phyloP scores from a whole-genome alignment of 306 rosid genomes.

The Cucurbita maxima region DNA sequence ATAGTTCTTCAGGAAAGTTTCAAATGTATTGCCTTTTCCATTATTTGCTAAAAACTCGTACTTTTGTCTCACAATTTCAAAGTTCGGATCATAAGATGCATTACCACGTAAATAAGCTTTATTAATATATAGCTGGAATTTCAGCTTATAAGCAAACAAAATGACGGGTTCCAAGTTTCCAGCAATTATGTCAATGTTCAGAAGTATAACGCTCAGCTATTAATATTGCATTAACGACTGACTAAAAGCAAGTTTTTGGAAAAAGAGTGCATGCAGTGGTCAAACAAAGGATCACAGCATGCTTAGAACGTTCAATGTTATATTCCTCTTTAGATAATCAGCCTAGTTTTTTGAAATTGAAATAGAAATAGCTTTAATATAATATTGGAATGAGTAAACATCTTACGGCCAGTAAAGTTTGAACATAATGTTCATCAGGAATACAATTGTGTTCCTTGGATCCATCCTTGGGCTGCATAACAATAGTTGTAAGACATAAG shows the following conservation, averaged over 20 bases:
- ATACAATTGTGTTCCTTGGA: slow-evolving; percentile 88
- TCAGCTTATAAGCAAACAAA: not conserved
- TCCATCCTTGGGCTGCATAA: slow-evolving; percentile 65
- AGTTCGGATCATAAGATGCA: not conserved
- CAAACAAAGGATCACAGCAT: not conserved
- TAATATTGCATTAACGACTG: not conserved
- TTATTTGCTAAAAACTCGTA: not conserved
- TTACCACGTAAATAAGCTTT: not conserved
- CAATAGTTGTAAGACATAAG: slow-evolving; percentile 8
- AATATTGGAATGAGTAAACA: slow-evolving; percentile 2
- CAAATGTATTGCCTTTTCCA: not conserved
- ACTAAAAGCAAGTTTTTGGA: not conserved
- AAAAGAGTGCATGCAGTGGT: not conserved
- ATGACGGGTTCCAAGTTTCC: not conserved
- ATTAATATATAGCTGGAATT: not conserved
- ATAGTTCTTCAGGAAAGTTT: not conserved
- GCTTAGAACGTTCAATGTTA: not conserved
- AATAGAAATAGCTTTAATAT: not conserved
- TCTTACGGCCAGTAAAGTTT: slow-evolving; percentile 82
- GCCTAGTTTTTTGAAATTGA: not conserved
- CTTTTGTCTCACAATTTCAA: not conserved
- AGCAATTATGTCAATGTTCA: too few relatives aligned
- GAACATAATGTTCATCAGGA: slow-evolving; percentile 96
- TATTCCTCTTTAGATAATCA: not conserved
- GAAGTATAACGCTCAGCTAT: not conserved